Base-by-base conservation (phyloP, 228 moss, liverwort and hornwort genomes). In the Sphagnum magellanicum region DNA sequence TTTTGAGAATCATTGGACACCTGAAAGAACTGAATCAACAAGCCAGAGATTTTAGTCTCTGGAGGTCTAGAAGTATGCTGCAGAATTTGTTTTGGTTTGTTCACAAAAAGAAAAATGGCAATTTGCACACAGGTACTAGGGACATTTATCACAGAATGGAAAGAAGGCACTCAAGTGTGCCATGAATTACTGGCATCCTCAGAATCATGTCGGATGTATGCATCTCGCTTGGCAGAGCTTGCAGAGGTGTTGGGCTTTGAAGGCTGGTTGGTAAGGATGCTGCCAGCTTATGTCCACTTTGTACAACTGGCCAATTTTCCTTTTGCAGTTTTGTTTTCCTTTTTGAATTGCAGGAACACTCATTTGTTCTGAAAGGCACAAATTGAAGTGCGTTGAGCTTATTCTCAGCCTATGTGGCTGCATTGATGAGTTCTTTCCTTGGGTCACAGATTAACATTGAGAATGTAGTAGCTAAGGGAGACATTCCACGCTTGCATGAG, bases 141-240 rank as follows among this genome's bases (percentile, higher is more conserved):
- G 52, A 93, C 97, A 58, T 91, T 97, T 72, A 90, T 97, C 17
- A 97, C 97, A 6, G 97, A 97, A 68, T 91, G 90, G 90, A 79
- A 60, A 47, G 79, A 77, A 3, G 97, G 97, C 60, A 81, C 79
- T 61, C 75, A 73, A 13, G 68, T 85, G 57, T 97, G 97, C 85
- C 89, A 79, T 48, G 73, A 81, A 60, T 81, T 97, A 49, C 79
- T 92, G 6, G 68, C 74, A 49, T 79, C 81, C 63, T 65, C 71
- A 63, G 90, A 88, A 49, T 78, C 51, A 50, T 80, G 78, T 71
- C 76, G 76, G 17, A 73, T 90, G 87, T 91, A 83, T 48, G 97
- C 97, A 13, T 81, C 83, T 52, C 88, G 88, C 66, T 83, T 97
- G 50, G 90, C 97, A 62, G 97, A 97, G 79, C 80, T 97, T 70